A percentile compares a stretch with the other conserved stretches of the same genome.
These are phyloP conservation scores for Paecilomyces sp. DNA, from an alignment of 2,329 filamentous ascomycete genomes.

Conservation along the genomic window DNA sequence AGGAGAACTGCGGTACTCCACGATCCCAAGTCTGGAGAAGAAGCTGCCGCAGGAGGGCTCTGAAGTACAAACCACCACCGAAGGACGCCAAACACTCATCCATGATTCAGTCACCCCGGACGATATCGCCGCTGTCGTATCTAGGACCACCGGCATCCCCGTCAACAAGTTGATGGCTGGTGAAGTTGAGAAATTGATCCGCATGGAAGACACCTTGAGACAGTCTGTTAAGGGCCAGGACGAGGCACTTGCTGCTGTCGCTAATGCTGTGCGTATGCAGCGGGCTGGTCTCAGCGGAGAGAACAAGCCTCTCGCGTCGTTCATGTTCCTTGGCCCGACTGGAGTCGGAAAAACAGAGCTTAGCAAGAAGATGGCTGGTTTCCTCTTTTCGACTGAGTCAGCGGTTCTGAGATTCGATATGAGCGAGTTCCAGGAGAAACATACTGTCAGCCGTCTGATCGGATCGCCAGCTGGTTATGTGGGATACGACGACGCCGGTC, in stretches of 20 bases:
- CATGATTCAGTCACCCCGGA: conserved; percentile 94
- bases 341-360: conserved; percentile 96
- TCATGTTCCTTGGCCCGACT: conserved; percentile 96
- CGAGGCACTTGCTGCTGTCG: conserved; percentile 82
- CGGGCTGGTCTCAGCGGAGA: conserved; percentile 86
- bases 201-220: conserved; percentile 87
- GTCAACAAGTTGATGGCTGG: conserved; percentile 87
- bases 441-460: conserved; percentile 88
- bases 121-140: conserved; percentile 89
- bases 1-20: conserved; percentile 83
- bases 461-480: conserved; percentile 92
- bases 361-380: conserved; percentile 89
- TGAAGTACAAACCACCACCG: conserved; percentile 31
- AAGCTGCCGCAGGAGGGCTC: conserved; percentile 69
- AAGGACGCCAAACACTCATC: conserved; percentile 56
- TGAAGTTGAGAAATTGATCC: conserved; percentile 87
- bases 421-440: conserved; percentile 96
- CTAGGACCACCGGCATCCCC: conserved; percentile 84
- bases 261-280: conserved; percentile 89
- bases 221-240: conserved; percentile 87
- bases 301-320: conserved; percentile 83
- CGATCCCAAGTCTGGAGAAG: conserved; percentile 72
- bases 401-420: conserved; percentile 95
- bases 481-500: conserved; percentile 92
- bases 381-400: conserved; percentile 85